Base-by-base conservation (phyloP, 2,329 filamentous ascomycete species). In the Blastomyces gilchristii region DNA sequence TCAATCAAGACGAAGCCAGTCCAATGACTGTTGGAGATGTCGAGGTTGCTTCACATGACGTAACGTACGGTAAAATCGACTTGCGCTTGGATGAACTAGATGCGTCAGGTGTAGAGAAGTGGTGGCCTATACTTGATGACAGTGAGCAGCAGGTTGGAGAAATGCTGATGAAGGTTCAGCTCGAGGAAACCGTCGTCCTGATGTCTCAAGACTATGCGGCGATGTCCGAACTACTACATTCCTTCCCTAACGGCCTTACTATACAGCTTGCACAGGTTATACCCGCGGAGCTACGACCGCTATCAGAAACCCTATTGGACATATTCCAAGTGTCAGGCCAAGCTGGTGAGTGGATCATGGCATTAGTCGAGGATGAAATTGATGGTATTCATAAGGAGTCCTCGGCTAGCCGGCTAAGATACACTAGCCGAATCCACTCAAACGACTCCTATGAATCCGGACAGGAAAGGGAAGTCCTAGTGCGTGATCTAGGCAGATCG, bases 341-440 rank as follows among this genome's bases (percentile, higher is more conserved):
- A 47, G 89, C 90, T 2, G 83, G 83, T 53, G 91, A 97, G 64
- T 99, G 94, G 94, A 82, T 99, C 28, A 94, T 91, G 81, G 87
- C 90, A 2, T 80, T 99, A 50, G 90, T 97, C 0, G 94, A 99
- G 74, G 93, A 97, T 71, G 94, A 99, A 74, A 97, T 99, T 63
- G 94, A 97, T 71, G 93, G 93, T 0, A 87, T 94, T 22, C 85
- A 91, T 62, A 95, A 87, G 71, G 91, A 96, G 68, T 85, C 86
- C 16, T 85, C 88, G 0, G 83, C 88, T 66, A 90, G 78, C 65
- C 72, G 83, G 47, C 72, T 86, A 59, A 76, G 84, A 43, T 86
- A 85, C 71, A 83, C 80, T 56, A 87, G 80, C 81, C 88, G 82
- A 72, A 86, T 80, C 25, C 84, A 84, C 57, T 85, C 83, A 5